These are phyloP conservation scores for Hypoxylon sp. DNA, from an alignment of 2,329 filamentous ascomycete genomes.

Conservation along the genomic window DNA sequence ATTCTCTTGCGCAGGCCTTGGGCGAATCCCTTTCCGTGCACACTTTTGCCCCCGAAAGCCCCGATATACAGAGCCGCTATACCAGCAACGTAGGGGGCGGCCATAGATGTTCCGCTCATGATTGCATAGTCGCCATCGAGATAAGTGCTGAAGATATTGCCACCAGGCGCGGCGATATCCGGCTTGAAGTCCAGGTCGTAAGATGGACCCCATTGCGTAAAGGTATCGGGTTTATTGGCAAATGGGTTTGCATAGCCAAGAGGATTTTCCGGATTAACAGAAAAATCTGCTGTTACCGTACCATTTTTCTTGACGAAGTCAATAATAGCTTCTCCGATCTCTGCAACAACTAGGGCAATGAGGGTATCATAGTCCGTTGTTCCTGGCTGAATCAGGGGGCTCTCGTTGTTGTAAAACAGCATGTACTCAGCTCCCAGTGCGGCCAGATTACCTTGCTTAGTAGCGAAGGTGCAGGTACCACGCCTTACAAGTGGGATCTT, in stretches of 20 bases:
- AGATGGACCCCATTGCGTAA: constrained; percentile 61
- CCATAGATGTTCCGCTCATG: constrained; percentile 66
- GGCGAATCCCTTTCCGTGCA: constrained; percentile 54
- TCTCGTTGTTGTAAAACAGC: constrained; percentile 54
- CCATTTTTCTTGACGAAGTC: constrained; percentile 48
- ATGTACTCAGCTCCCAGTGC: constrained; percentile 52
- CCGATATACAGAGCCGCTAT: constrained; percentile 58
- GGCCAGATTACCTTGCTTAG: constrained; percentile 52
- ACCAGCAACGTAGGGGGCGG: constrained; percentile 63
- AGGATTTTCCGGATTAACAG: constrained; percentile 46
- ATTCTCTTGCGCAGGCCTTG: constrained; percentile 52
- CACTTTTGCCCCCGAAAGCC: constrained; percentile 53
- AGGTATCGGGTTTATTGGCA: constrained; percentile 58
- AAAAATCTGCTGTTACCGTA: constrained; percentile 54
- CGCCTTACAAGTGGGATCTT: constrained; percentile 54
- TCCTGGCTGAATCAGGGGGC: constrained; percentile 35
- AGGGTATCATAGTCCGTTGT: constrained; percentile 36
- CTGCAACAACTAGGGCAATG: constrained; percentile 47
- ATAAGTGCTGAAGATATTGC: constrained; percentile 63
- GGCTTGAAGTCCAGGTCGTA: constrained; percentile 62
- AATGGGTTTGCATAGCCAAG: constrained; percentile 46
- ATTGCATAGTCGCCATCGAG: constrained; percentile 56
- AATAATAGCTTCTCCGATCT: constrained; percentile 50
- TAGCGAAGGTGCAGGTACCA: constrained; percentile 53
- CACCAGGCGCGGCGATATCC: constrained; percentile 61